Evolutionary conservation across 148 eudicot species (phyloP).

Genomic region (Vaccinium corymbosum): DNA sequence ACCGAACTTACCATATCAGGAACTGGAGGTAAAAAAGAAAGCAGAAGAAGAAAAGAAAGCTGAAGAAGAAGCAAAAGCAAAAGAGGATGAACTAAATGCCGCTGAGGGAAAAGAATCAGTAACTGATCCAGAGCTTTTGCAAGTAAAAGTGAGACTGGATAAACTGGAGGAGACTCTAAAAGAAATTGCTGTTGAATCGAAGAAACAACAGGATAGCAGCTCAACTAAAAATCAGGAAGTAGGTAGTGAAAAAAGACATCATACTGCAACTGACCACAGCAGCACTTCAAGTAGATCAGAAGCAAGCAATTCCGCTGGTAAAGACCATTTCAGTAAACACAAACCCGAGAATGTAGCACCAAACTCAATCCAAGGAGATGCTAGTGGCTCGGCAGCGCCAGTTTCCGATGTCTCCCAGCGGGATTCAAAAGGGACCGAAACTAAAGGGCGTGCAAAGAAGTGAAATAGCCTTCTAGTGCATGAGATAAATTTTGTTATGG

Average conservation of each 20-base stretch:
- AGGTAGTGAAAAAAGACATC: constrained; percentile 17
- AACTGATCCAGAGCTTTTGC: constrained; percentile 45
- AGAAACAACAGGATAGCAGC: constrained; percentile 33
- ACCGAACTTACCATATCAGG: constrained; percentile 34
- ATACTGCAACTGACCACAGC: constrained; percentile 7
- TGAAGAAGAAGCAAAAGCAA: constrained; percentile 61
- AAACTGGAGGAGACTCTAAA: constrained; percentile 64
- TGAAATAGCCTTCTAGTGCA: constrained; percentile 6
- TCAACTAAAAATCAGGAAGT: constrained; percentile 27
- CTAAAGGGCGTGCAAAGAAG: constrained; percentile 11
- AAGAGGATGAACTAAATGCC: constrained; percentile 49
- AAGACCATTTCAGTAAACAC: constrained; percentile 11
- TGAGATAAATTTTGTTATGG: neutral
- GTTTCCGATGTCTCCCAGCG: constrained; percentile 11
- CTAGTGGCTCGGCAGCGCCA: constrained; percentile 17
- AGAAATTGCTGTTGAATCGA: constrained; percentile 59
- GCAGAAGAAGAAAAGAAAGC: constrained; percentile 19
- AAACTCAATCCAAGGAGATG: constrained; percentile 17
- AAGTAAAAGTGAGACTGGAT: constrained; percentile 64
- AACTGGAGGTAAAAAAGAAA: constrained; percentile 60
- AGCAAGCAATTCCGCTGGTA: constrained; percentile 16
- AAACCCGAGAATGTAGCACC: neutral
- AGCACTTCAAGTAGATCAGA: constrained; percentile 11
- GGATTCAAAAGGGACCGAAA: constrained; percentile 1
- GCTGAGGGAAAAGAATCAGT: constrained; percentile 36